phyloP scores from a whole-genome alignment of 1,284 basidiomycete genomes.

The Fomitopsis betulina region DNA sequence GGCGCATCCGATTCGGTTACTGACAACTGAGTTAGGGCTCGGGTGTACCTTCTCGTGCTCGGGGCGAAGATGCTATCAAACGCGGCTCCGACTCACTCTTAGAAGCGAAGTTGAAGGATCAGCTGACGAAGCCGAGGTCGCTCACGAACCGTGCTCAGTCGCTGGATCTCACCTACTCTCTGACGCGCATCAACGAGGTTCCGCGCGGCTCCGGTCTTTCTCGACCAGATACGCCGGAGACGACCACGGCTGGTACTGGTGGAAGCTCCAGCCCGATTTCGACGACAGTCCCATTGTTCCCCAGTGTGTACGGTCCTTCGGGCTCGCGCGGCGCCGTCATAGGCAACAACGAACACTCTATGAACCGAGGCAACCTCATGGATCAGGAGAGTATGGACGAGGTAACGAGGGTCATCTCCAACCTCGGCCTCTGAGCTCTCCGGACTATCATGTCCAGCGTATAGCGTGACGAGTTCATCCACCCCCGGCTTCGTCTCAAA shows the following conservation, averaged over 20 bases:
- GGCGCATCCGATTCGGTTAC: background rate
- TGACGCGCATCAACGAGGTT: slow-evolving; percentile 71
- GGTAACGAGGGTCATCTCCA: slow-evolving; percentile 74
- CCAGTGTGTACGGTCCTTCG: slow-evolving; percentile 70
- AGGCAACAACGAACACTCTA: slow-evolving; percentile 17
- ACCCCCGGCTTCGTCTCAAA: background rate
- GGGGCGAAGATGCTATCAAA: slow-evolving; percentile 72
- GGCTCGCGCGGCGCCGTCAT: slow-evolving; percentile 44
- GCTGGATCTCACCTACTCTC: slow-evolving; percentile 72
- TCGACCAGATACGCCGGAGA: slow-evolving; percentile 73
- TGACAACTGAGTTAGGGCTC: slow-evolving; percentile 45
- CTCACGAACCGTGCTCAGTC: slow-evolving; percentile 78
- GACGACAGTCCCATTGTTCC: slow-evolving; percentile 72
- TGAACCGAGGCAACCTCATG: slow-evolving; percentile 40
- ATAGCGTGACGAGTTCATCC: background rate
- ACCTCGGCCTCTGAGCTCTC: slow-evolving; percentile 55
- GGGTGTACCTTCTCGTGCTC: slow-evolving; percentile 57
- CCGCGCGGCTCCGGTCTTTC: slow-evolving; percentile 44
- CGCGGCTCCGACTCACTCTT: slow-evolving; percentile 84
- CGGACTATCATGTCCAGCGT: background rate
- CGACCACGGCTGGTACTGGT: slow-evolving; percentile 57
- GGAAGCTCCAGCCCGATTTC: slow-evolving; percentile 72
- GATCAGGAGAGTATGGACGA: slow-evolving; percentile 67
- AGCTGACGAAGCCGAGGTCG: slow-evolving; percentile 68
- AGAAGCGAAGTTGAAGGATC: slow-evolving; percentile 83